Evolutionary conservation across 2,329 filamentous ascomycete genomes (phyloP).

Genomic region (Mycogone perniciosa): DNA sequence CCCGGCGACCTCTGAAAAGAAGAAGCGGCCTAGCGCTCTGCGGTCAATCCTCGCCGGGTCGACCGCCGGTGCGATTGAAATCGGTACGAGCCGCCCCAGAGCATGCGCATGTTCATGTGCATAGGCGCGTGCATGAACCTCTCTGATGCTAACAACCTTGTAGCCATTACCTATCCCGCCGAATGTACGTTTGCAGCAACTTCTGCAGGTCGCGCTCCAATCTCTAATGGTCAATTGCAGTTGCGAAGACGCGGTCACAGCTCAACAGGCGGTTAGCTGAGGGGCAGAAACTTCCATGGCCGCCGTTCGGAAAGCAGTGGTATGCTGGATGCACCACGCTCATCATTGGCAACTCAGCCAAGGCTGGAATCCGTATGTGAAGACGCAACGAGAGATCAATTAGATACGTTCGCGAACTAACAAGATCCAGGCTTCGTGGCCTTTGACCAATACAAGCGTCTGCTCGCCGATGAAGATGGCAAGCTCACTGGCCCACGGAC

Average conservation of each 20-base stretch:
- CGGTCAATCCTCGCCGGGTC: conserved; percentile 89
- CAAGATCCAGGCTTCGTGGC: conserved; percentile 62
- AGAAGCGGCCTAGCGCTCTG: conserved; percentile 64
- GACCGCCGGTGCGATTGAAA: conserved; percentile 91
- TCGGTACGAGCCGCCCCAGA: conserved; percentile 49
- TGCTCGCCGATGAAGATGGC: conserved; percentile 77
- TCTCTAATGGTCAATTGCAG: conserved; percentile 34
- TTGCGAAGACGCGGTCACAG: conserved; percentile 92
- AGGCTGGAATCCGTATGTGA: conserved; percentile 81
- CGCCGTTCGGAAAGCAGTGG: conserved; percentile 89
- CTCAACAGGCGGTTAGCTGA: conserved; percentile 79
- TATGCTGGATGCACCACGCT: conserved; percentile 96
- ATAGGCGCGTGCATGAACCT: not conserved
- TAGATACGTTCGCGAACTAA: conserved; percentile 12
- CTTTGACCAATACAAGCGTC: conserved; percentile 85
- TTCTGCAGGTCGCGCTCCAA: not conserved
- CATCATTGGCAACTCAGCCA: conserved; percentile 93
- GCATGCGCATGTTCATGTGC: not conserved
- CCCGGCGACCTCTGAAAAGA: conserved; percentile 22
- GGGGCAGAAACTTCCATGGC: conserved; percentile 87
- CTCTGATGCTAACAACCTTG: not conserved
- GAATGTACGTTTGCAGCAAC: conserved; percentile 58
- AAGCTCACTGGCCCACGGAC: conserved; percentile 86
- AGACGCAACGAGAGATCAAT: not conserved
- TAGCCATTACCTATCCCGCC: conserved; percentile 84